phyloP scores from a whole-genome alignment of 108 stramenopile genomes.

The Stephanodiscus triporus region DNA sequence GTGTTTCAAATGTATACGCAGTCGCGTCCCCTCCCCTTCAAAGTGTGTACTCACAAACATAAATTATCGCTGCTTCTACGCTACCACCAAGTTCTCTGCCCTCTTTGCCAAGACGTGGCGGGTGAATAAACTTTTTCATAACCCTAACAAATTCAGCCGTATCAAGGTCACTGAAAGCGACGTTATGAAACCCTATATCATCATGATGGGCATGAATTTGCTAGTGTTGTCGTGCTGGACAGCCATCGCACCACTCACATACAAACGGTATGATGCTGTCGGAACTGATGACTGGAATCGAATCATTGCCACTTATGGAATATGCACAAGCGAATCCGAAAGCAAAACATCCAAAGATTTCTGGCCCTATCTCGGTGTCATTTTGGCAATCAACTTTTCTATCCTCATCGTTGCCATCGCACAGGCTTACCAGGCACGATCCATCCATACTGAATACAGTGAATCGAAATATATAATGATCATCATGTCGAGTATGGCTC shows the following conservation, averaged over 20 bases:
- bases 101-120: not conserved
- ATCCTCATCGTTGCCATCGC: constrained; percentile 41
- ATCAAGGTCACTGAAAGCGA: constrained; percentile 44
- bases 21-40: no score
- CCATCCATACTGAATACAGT: constrained; percentile 50
- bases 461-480: constrained; percentile 53
- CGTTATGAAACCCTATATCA: constrained; percentile 56
- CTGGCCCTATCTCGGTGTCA: not conserved
- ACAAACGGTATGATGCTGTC: constrained; percentile 14
- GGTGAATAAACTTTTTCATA: not conserved
- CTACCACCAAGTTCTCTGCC: not conserved
- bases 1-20: not conserved
- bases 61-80: not conserved
- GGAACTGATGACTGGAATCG: constrained; percentile 11
- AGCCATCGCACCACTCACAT: constrained; percentile 48
- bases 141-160: constrained; percentile 2
- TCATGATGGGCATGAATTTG: constrained; percentile 43
- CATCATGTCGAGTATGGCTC: constrained; percentile 54
- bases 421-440: constrained; percentile 59
- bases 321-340: constrained; percentile 2
- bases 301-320: constrained; percentile 4
- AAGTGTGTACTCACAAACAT: not conserved
- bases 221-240: constrained; percentile 58
- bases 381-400: constrained; percentile 31
- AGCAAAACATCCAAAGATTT: constrained; percentile 1